Percentiles rank a stretch among this genome's conserved stretches.
Evolutionary conservation across 805 yeast genomes (phyloP).

Genomic region (Candida endomychidarum): DNA sequence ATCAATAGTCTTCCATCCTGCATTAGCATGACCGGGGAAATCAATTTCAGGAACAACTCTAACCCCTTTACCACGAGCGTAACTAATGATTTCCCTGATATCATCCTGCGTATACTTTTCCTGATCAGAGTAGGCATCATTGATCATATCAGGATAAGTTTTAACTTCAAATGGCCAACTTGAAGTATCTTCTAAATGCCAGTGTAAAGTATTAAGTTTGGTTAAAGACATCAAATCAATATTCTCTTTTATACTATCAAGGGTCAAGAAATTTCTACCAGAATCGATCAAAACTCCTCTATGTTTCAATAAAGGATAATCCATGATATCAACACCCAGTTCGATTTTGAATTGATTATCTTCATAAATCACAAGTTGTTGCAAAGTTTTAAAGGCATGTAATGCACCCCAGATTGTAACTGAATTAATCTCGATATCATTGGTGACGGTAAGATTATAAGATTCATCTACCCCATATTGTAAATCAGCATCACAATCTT

Average conservation of each 20-base stretch:
- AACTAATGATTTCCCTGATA: constrained; percentile 25
- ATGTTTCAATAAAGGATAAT: constrained; percentile 35
- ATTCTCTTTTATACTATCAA: constrained; percentile 29
- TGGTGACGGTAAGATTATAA: constrained; percentile 23
- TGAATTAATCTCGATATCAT: constrained; percentile 25
- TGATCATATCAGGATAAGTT: constrained; percentile 35
- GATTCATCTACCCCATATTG: constrained; percentile 39
- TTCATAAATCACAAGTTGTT: constrained; percentile 37
- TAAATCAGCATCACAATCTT: constrained; percentile 16
- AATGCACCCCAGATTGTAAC: constrained; percentile 43
- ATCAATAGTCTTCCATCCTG: constrained; percentile 39
- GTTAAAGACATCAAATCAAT: constrained; percentile 38
- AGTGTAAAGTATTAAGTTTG: constrained; percentile 41
- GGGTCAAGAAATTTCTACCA: constrained; percentile 34
- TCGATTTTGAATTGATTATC: constrained; percentile 28
- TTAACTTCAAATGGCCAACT: constrained; percentile 40
- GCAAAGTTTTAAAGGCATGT: constrained; percentile 39
- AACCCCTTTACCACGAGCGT: constrained; percentile 37
- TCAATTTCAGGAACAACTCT: constrained; percentile 44
- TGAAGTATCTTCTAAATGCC: constrained; percentile 41
- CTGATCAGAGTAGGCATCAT: constrained; percentile 35
- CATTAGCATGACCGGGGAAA: constrained; percentile 41
- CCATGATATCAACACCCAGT: constrained; percentile 30
- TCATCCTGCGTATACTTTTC: constrained; percentile 31
- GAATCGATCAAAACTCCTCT: constrained; percentile 42